Evolutionary conservation across 2,329 filamentous ascomycete genomes (phyloP), one percentile per base, ranked within the genome.

Genomic region (Cephalotrichum gorgonifer): DNA sequence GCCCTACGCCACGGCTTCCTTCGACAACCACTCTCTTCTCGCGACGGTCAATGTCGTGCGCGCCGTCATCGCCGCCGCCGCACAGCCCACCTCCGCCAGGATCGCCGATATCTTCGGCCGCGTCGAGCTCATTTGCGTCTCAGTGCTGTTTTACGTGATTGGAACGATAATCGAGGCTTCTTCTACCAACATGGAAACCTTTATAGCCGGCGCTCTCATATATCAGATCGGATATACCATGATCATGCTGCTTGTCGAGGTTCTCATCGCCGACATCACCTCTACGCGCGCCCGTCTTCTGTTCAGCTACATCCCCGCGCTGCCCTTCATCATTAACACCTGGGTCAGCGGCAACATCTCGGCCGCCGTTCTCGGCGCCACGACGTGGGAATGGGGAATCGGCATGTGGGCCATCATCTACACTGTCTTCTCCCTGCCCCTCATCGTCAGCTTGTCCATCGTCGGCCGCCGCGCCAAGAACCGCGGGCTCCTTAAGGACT

Each of bases 331-430:
- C 55, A 75, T 80, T 62, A 83, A 83, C 62, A 79, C 80, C 2
- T 84, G 81, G 80, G 71, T 82, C 4, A 76, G 74, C 53, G 80
- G 80, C 25, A 68, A 82, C 55, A 63, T 84, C 41, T 68, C 75
- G 3, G 51, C 56, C 3, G 65, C 72, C 0, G 75, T 81, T 2
- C 60, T 81, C 2, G 56, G 50, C 1, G 55, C 52, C 14, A 76
- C 74, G 0, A 70, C 63, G 7, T 84, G 81, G 80, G 63, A 70
- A 51, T 83, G 79, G 79, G 80, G 79, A 28, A 71, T 80, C 28
- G 79, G 78, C 55, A 83, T 83, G 78, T 84, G 75, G 68, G 69
- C 67, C 53, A 78, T 83, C 59, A 80, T 83, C 52, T 83, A 78
- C 60, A 72, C 79, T 3, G 70, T 76, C 22, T 78, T 74, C 58